Evolutionary conservation across 495 filamentous ascomycete species (phyloP).

Genomic region (Xanthoparmelia taractica): DNA sequence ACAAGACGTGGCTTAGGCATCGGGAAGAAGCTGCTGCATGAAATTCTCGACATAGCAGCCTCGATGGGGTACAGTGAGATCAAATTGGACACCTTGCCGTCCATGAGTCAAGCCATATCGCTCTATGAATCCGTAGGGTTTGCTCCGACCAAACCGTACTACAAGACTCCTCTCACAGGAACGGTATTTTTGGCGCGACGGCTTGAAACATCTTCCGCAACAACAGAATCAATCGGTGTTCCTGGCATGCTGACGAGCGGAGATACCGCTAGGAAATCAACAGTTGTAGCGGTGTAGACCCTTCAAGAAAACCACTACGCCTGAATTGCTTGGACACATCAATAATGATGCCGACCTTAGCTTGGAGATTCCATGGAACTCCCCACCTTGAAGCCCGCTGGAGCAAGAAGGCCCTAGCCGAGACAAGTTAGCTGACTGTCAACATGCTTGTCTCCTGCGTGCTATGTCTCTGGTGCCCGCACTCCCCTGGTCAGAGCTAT

Average conservation of each 20-base stretch:
- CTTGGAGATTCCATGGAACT: background rate
- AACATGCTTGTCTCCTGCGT: background rate
- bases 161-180: constrained; percentile 47
- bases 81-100: constrained; percentile 47
- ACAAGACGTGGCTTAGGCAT: constrained; percentile 41
- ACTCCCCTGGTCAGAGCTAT: background rate
- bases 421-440: background rate
- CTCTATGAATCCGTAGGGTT: constrained; percentile 49
- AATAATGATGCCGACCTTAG: background rate
- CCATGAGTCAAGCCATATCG: constrained; percentile 46
- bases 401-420: background rate
- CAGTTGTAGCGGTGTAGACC: background rate
- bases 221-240: background rate
- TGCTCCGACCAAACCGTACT: constrained; percentile 46
- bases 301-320: background rate
- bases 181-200: constrained; percentile 35
- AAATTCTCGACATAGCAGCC: constrained; percentile 39
- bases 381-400: background rate
- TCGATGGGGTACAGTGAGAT: constrained; percentile 46
- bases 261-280: background rate
- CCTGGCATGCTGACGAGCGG: background rate
- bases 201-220: background rate
- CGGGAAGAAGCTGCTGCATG: constrained; percentile 40
- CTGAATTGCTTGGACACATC: background rate
- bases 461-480: background rate